These are phyloP conservation scores for Artemisia argyi DNA, from an alignment of 129 eudicot species.

Conservation along the genomic window DNA sequence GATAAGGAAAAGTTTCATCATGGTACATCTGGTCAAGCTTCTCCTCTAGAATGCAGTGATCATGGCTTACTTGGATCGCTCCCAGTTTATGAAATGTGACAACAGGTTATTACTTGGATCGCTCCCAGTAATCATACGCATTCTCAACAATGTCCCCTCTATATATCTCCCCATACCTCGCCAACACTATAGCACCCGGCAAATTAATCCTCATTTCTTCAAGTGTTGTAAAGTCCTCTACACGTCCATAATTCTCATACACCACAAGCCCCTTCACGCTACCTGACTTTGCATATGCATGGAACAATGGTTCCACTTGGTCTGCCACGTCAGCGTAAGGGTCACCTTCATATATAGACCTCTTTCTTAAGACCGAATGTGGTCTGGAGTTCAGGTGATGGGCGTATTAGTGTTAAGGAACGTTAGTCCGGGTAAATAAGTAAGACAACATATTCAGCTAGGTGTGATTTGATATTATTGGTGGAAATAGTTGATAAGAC, in stretches of 20 bases:
- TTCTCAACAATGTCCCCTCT: constrained; percentile 76
- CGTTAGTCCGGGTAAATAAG: constrained; percentile 66
- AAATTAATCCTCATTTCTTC: constrained; percentile 43
- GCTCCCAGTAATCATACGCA: constrained; percentile 52
- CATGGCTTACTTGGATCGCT: too few relatives aligned
- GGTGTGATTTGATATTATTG: constrained; percentile 49
- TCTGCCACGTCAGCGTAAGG: constrained; percentile 60
- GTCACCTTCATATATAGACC: constrained; percentile 49
- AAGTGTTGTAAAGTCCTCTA: constrained; percentile 53
- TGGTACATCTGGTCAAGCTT: too few relatives aligned
- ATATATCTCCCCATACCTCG: constrained; percentile 65
- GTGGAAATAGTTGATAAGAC: constrained; percentile 63
- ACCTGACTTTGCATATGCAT: constrained; percentile 74
- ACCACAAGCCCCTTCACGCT: constrained; percentile 53
- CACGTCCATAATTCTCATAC: constrained; percentile 77
- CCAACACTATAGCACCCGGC: constrained; percentile 51
- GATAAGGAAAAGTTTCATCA: too few relatives aligned
- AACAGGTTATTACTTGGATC: too few relatives aligned
- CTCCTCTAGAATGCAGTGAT: too few relatives aligned
- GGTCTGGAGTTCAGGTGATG: constrained; percentile 35
- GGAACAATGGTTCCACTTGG: constrained; percentile 71
- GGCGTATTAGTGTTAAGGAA: constrained; percentile 43
- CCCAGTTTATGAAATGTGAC: too few relatives aligned
- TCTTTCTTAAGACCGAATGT: constrained; percentile 50
- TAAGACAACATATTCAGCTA: constrained; percentile 46